A percentile compares a stretch with the other conserved stretches of the same genome.
phyloP scores from a whole-genome alignment of 805 yeast genomes.

The Sugiyamaella valdiviana region DNA sequence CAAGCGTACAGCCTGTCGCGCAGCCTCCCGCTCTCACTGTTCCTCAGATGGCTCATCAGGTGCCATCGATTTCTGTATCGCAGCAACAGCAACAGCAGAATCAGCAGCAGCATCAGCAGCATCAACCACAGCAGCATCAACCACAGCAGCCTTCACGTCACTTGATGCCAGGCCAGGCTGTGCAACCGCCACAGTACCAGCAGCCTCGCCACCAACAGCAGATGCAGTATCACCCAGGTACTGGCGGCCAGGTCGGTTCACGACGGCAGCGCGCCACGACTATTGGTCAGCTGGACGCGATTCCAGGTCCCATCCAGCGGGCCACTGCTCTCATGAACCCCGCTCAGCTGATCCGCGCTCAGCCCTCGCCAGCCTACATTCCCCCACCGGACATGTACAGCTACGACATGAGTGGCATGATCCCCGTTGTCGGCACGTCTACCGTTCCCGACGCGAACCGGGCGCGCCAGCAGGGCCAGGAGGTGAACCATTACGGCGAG shows the following conservation, averaged over 20 bases:
- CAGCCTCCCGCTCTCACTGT: slow-evolving; percentile 7
- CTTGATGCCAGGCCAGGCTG: not conserved
- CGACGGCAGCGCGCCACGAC: slow-evolving; percentile 36
- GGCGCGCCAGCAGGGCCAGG: not conserved
- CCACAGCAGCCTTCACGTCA: not conserved
- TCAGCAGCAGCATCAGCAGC: too few species aligned
- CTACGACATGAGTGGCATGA: slow-evolving; percentile 4
- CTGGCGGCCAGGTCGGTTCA: not conserved
- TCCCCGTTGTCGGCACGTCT: not conserved
- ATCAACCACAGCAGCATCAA: slow-evolving; percentile 2
- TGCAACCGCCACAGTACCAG: slow-evolving; percentile 1
- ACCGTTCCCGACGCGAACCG: not conserved
- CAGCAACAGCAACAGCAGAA: not conserved
- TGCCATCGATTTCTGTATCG: too few species aligned
- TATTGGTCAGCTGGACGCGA: slow-evolving; percentile 35
- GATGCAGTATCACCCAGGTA: slow-evolving; percentile 2
- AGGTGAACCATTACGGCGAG: slow-evolving; percentile 19
- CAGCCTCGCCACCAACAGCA: slow-evolving; percentile 7
- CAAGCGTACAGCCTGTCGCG: not conserved
- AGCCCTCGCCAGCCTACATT: slow-evolving; percentile 36
- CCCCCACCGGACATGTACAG: slow-evolving; percentile 34
- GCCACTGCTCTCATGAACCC: slow-evolving; percentile 38
- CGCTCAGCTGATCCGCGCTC: slow-evolving; percentile 33
- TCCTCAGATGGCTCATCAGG: too few species aligned
- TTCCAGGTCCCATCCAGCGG: slow-evolving; percentile 37